Base-by-base conservation (phyloP, 106 monocot genomes). In the Platanthera guangdongensis region DNA sequence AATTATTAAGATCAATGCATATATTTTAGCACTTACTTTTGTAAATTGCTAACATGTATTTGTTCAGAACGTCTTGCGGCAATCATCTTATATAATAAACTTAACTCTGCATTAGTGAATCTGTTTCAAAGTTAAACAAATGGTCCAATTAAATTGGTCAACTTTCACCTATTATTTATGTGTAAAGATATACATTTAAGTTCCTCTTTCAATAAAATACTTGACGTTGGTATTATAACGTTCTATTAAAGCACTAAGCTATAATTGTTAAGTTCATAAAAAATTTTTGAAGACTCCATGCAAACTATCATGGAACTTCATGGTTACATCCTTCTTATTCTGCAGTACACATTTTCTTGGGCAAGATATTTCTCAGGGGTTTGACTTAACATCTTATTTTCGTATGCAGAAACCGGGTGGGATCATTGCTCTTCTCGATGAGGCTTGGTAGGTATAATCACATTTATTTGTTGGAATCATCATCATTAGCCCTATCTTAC, bases 341-440 rank as follows among this genome's bases (percentile, higher is more conserved):
- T 53, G 13, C 13, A 53, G 8, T 59, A 4, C 59, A n/a, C 59
- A 59, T n/a, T 59, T 59, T 59, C 18, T 59, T 28, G 25, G 1
- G 32, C 65, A 46, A 25, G 14, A 8, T 72, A 68, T 47, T 76
- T 77, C 52, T 75, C 52, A 5, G 3, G 18, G 63, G n/a, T 54
- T 12, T 51, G 19, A 16, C 10, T 53, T 57, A 9, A 65, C 15
- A 4, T 84, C 21, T 62, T 1, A 39, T 39, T 57, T 75, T 63
- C 9, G 45, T 59, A 78, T 84, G 59, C 92, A 95, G 95, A 95
- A 95, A 90, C 94, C 94, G 39, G 90, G 90, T 59, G 95, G 95
- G 48, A 88, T 95, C 48, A 79, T 95, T 78, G 82, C 95, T 75
- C 92, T 95, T 78, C 83, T 95, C 47, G 95, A 95, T 83, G 95